Base-by-base conservation (phyloP, 2,329 filamentous ascomycete species). In the Diaporthe helianthi region DNA sequence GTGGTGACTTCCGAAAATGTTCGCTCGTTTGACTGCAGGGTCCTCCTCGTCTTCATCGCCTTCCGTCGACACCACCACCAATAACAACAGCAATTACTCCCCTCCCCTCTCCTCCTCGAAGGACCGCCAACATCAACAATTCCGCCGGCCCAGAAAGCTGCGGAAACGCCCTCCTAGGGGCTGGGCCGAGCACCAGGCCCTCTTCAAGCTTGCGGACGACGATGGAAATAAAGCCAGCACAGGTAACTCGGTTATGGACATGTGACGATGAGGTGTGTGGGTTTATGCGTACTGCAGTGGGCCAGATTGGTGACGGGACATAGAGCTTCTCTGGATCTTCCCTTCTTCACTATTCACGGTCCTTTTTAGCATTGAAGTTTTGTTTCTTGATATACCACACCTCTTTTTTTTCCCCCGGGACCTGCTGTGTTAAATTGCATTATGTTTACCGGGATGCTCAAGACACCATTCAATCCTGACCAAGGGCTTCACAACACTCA, bases 1-100 rank as follows among this genome's bases (percentile, higher is more conserved):
- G 52, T 96, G 93, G 93, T 96, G 85, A 89, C 80, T 75, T 76
- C 54, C 75, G 76, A 49, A 60, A 54, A 67, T 67, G 58, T 74
- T 79, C 72, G 78, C 78, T 72, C 78, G 77, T 70, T 77, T 76
- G 73, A 65, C 64, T 47, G 47, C 71, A 63, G 55, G 68, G 46
- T 60, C 70, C 55, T 53, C 73, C 64, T 70, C 70, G 17, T 67
- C 66, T n/a, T 65, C 71, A 29, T 33, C 58, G 44, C 64, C 52
- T 19, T 58, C 38, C 70, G 60, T 17, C 67, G 54, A 31, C 31
- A 26, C 26, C 47, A 33, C 15, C 65, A 53, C n/a, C 64, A 71
- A 15, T 41, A 66, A 69, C 72, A 60, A 70, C 75, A 71, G 44
- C 69, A 68, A 74, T 67, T 55, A 68, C 71, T 44, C 52, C 46